Base-by-base conservation (phyloP, 768 basidiomycete species). In the Termitomyces sp. region DNA sequence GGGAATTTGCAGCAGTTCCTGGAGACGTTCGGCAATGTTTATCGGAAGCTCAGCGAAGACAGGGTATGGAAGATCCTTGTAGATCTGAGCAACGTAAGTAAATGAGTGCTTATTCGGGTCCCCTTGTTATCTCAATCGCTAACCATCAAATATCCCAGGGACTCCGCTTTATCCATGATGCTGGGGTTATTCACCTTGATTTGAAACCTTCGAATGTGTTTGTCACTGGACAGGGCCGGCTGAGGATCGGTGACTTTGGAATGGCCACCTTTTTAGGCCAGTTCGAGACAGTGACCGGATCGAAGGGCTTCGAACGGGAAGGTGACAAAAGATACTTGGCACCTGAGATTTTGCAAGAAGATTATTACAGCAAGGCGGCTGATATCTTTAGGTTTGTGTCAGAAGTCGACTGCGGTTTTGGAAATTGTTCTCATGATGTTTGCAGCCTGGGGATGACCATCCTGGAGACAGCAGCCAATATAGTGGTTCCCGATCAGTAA, bases 161-260 rank as follows among this genome's bases (percentile, higher is more conserved):
- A 60, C 76, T 98, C 58, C 76, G 78, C 57, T 95, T 97, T 73
- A 89, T 99, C 56, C 97, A 99, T 71, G 79, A 83, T 63, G 82
- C 86, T 44, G 87, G 88, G 54, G 85, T 97, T 56, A 88, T 98
- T 50, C 97, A 99, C 73, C 81, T 99, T 54, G 97, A 99, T 73
- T 73, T 99, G 61, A 99, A 99, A 75, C 97, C 97, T 12, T 93
- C 93, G 43, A 99, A 99, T 69, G 87, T 99, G 50, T 94, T 99
- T 67, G 79, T 99, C 64, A 94, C 91, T 10, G 77, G 78, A 8
- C 81, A 86, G 43, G 97, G 97, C 1, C 82, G 88, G 45, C 88
- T 99, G 75, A 94, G 93, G 75, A 94, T 99, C 68, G 96, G 96
- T 8, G 97, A 99, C 70, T 98, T 98, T 74, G 97, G 97, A 9